Percentiles rank a stretch among this genome's conserved stretches.
These are phyloP conservation scores for Phytophthora sp. DNA, from an alignment of 352 stramenopile species.

Conservation along the genomic window DNA sequence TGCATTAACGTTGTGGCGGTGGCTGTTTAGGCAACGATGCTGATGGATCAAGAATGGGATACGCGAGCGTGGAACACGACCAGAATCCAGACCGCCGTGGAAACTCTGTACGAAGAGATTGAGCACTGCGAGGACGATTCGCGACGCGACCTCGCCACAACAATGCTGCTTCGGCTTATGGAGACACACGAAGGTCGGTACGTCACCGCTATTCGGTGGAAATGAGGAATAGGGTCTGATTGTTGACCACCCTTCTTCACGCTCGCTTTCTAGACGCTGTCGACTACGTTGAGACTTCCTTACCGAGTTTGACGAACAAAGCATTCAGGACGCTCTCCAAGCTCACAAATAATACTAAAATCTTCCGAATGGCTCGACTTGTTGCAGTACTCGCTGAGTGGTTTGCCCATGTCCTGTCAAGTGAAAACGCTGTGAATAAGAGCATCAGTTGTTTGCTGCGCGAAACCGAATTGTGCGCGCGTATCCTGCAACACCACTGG, in stretches of 20 bases:
- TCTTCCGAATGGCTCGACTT: conserved; percentile 63
- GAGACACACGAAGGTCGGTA: conserved; percentile 69
- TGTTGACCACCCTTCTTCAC: background rate
- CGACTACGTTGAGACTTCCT: conserved; percentile 66
- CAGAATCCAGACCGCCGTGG: conserved; percentile 66
- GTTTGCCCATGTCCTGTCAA: conserved; percentile 64
- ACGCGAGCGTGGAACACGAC: conserved; percentile 64
- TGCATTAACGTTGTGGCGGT: background rate
- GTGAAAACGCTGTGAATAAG: conserved; percentile 66
- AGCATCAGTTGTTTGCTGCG: conserved; percentile 58
- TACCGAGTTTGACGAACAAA: conserved; percentile 77
- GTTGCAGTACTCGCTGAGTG: conserved; percentile 64
- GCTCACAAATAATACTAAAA: conserved; percentile 49
- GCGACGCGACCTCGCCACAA: conserved; percentile 61
- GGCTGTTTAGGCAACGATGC: conserved; percentile 62
- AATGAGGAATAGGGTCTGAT: background rate
- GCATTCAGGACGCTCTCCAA: conserved; percentile 71
- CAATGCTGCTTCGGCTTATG: conserved; percentile 72
- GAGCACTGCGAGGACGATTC: conserved; percentile 48
- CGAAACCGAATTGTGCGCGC: conserved; percentile 68
- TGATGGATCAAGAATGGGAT: conserved; percentile 86
- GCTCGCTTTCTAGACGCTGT: conserved; percentile 46
- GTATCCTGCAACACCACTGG: conserved; percentile 81
- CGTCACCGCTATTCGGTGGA: background rate
- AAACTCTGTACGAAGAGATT: conserved; percentile 74